Evolutionary conservation across 176 grass and related monocot genomes (phyloP).

Genomic region (Bonia amplexicaulis): DNA sequence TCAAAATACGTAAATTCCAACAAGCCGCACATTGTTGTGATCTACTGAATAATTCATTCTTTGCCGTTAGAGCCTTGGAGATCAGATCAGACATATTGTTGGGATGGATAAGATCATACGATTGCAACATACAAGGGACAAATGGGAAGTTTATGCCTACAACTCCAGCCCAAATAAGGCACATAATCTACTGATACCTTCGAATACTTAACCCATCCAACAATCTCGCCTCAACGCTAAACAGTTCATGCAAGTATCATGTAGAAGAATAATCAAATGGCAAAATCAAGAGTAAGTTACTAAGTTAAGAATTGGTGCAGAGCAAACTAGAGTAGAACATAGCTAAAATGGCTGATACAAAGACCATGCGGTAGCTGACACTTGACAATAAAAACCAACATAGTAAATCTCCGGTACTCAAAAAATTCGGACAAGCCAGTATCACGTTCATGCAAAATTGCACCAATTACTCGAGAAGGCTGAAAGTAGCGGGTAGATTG

Average conservation of each 20-base stretch:
- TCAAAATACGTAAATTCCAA: no score
- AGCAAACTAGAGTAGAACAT: not conserved
- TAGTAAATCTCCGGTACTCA: not conserved
- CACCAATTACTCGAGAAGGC: conserved; percentile 30
- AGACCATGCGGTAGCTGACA: not conserved
- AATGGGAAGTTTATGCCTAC: not conserved
- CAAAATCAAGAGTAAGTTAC: not conserved
- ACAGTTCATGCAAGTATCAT: not conserved
- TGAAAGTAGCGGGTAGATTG: conserved; percentile 1
- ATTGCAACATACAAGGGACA: not conserved
- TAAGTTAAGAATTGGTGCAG: not conserved
- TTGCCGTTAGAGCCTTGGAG: not conserved
- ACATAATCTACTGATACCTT: not conserved
- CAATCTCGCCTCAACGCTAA: not conserved
- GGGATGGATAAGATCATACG: no score
- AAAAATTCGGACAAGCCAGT: not conserved
- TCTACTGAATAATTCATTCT: not conserved
- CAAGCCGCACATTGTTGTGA: not conserved
- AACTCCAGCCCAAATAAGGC: not conserved
- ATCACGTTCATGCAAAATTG: conserved; percentile 31
- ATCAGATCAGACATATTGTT: not conserved
- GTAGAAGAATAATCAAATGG: not conserved
- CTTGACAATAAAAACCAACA: conserved; percentile 14
- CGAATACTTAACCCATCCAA: not conserved
- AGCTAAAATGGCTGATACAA: not conserved